These are phyloP conservation scores for Phalaenopsis equestris DNA, from an alignment of 106 monocot genomes.

Conservation along the genomic window DNA sequence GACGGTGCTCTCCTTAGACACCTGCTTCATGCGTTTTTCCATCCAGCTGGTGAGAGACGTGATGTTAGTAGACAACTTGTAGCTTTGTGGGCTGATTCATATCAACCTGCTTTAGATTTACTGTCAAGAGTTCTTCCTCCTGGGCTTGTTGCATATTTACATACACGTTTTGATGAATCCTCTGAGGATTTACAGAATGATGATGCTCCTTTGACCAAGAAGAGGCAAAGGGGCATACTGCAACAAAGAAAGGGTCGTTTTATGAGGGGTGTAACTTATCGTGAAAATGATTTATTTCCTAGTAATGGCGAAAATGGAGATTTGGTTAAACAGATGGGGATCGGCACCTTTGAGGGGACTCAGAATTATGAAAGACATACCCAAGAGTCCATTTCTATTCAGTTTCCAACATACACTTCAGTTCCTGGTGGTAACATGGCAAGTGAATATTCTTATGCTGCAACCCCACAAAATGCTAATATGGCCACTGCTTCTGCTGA, in stretches of 20 bases:
- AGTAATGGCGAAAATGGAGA: conserved; percentile 32
- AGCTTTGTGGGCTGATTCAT: conserved; percentile 99
- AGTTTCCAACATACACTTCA: conserved; percentile 19
- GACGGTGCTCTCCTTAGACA: conserved; percentile 98
- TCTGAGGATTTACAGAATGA: conserved; percentile 52
- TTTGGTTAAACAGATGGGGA: conserved; percentile 17
- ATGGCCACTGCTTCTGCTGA: conserved; percentile 24
- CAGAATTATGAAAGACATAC: conserved; percentile 26
- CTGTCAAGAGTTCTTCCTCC: conserved; percentile 94
- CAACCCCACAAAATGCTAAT: conserved; percentile 16
- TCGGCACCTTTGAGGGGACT: conserved; percentile 12
- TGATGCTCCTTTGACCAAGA: conserved; percentile 49
- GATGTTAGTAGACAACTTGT: conserved; percentile 97
- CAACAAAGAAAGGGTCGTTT: conserved; percentile 56
- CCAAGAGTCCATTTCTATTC: conserved; percentile 28
- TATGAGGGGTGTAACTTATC: conserved; percentile 26
- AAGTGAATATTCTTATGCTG: conserved; percentile 26
- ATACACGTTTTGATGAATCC: conserved; percentile 58
- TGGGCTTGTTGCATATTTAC: conserved; percentile 98
- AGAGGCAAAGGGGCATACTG: conserved; percentile 69
- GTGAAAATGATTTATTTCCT: conserved; percentile 19
- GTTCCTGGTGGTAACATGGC: conserved; percentile 23
- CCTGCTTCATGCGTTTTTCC: conserved; percentile 87
- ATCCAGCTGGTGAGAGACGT: conserved; percentile 72
- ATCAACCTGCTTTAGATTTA: conserved; percentile 94